phyloP scores from a whole-genome alignment of 495 filamentous ascomycete genomes.

The Beverwykella pulmonaria region DNA sequence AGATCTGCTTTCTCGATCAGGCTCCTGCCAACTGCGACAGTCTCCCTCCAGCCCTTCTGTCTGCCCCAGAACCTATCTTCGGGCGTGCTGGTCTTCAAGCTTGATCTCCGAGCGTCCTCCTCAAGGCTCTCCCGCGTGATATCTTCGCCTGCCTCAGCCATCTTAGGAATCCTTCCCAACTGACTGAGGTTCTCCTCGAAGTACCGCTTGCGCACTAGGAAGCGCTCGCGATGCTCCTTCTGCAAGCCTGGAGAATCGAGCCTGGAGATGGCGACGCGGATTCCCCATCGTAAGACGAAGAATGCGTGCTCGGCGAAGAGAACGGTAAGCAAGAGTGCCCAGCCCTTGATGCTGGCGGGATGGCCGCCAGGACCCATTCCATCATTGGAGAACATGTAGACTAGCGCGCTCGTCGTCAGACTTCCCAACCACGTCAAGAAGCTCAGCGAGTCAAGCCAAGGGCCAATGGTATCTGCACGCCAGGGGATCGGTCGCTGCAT shows the following conservation, averaged over 20 bases:
- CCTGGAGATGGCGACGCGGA: constrained; percentile 71
- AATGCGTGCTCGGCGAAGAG: constrained; percentile 88
- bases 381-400: constrained; percentile 81
- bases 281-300: constrained; percentile 68
- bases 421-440: constrained; percentile 93
- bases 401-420: constrained; percentile 78
- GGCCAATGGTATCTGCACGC: constrained; percentile 89
- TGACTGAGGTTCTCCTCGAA: constrained; percentile 63
- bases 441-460: constrained; percentile 84
- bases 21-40: constrained; percentile 57
- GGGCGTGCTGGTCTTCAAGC: constrained; percentile 53
- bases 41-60: constrained; percentile 66
- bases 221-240: constrained; percentile 77
- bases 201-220: constrained; percentile 69
- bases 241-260: constrained; percentile 82
- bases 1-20: constrained; percentile 58
- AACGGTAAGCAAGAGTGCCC: constrained; percentile 81
- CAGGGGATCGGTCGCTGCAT: constrained; percentile 85
- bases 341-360: constrained; percentile 70
- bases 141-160: constrained; percentile 47
- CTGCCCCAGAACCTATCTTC: constrained; percentile 70
- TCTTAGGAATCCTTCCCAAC: constrained; percentile 37
- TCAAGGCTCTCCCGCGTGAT: constrained; percentile 54
- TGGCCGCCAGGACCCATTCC: constrained; percentile 61
- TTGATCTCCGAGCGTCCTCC: constrained; percentile 70